Percentiles rank a stretch among this genome's conserved stretches.
These are phyloP conservation scores for Albophoma yamanashiensis DNA, from an alignment of 2,329 filamentous ascomycete genomes.

Conservation along the genomic window DNA sequence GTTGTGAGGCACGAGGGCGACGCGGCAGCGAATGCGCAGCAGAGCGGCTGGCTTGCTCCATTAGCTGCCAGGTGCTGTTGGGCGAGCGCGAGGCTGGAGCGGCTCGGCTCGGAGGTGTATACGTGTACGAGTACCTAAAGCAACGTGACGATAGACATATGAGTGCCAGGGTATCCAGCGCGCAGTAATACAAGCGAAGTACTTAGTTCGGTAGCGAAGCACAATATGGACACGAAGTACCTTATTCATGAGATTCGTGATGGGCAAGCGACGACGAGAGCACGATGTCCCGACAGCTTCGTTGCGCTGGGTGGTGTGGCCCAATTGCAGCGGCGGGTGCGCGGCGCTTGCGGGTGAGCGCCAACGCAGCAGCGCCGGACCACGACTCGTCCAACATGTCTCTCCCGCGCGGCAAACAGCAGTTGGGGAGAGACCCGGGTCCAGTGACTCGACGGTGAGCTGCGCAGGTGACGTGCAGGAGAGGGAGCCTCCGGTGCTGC, in stretches of 20 bases:
- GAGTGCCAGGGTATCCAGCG: neutral
- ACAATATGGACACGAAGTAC: neutral
- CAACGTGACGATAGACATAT: neutral
- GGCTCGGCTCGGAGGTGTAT: neutral
- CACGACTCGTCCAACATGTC: neutral
- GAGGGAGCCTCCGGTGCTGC: neutral
- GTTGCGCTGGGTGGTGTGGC: neutral
- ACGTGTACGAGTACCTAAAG: neutral
- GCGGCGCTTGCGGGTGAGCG: neutral
- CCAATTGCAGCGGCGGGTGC: neutral
- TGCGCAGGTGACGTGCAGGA: neutral
- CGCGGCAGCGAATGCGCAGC: neutral
- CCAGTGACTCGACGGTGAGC: neutral
- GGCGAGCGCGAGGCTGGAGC: neutral
- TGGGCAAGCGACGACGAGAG: neutral
- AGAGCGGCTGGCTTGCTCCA: neutral
- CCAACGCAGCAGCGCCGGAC: neutral
- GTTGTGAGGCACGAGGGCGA: conserved; percentile 2
- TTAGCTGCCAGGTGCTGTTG: neutral
- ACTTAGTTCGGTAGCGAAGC: neutral
- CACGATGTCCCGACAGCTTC: neutral
- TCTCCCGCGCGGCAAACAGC: neutral
- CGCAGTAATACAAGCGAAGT: neutral
- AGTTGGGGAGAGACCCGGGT: neutral
- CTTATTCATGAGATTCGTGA: neutral